Evolutionary conservation across 1,139 yeast genomes (phyloP), one percentile per base, ranked within the genome.

Genomic region (Scheffersomyces illinoinensis): DNA sequence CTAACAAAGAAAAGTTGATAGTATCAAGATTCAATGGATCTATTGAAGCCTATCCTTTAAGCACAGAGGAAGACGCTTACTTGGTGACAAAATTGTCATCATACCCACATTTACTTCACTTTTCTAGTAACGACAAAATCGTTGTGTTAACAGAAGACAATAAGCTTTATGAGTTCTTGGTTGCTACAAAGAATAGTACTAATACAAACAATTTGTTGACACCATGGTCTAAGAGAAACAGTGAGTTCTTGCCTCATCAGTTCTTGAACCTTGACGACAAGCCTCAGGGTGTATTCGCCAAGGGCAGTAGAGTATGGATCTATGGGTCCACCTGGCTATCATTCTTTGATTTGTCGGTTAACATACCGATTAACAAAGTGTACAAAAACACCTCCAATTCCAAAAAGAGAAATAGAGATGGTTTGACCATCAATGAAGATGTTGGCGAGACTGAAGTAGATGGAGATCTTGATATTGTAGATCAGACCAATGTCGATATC

Each of bases 291-390:
- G 74, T 90, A 33, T 91, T 90, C 68, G 68, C 76, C 1, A 77
- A 82, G 56, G 67, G 61, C 14, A 52, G 57, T 19, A 74, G 71
- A 58, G 77, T 90, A 33, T 93, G 98, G 98, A 73, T 93, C 21
- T 93, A 91, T 84, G 97, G 98, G 2, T 82, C 91, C n/a, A 84
- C 85, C 56, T 95, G 97, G 97, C 70, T 93, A 21, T 85, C 90
- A 8, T 90, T 84, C 70, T 83, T 95, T 56, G 95, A 93, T 71
- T 76, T 91, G 62, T 73, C 82, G n/a, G 72, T 81, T 58, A 86
- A 89, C 66, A 76, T 89, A 57, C 90, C 92, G 26, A 70, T 75
- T 33, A 70, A 68, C 60, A 76, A 74, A 63, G 58, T 61, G 43
- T 72, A 70, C 59, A 73, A 72, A 56, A 74, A 75, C 53, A 66